Evolutionary conservation across 2,329 filamentous ascomycete species (phyloP).

Genomic region (Botrytis squamosa): DNA sequence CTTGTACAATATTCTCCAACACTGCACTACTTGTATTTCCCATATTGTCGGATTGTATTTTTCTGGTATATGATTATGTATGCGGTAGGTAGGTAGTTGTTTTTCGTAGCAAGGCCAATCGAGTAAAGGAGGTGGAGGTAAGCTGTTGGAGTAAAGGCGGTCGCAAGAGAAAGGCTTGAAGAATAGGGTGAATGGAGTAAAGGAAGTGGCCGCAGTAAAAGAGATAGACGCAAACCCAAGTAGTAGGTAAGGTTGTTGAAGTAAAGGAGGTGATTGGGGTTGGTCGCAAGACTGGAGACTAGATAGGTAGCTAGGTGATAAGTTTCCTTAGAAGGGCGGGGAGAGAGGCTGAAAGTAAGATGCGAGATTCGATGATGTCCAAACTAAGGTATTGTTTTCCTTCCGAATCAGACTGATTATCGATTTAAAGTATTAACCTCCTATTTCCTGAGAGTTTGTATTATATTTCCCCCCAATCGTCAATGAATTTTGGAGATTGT

Average conservation of each 20-base stretch:
- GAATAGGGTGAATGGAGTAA: background rate
- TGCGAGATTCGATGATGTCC: background rate
- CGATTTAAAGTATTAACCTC: background rate
- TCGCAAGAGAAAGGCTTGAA: background rate
- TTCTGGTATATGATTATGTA: slow-evolving; percentile 24
- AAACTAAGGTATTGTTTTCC: background rate
- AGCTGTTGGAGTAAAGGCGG: background rate
- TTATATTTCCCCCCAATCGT: background rate
- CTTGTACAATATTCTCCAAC: slow-evolving; percentile 93
- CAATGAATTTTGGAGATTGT: background rate
- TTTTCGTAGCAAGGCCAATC: slow-evolving; percentile 7
- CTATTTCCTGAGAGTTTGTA: background rate
- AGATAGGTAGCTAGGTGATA: slow-evolving; percentile 10
- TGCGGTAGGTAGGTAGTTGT: slow-evolving; percentile 1
- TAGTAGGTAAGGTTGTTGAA: slow-evolving; percentile 10
- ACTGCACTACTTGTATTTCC: slow-evolving; percentile 71
- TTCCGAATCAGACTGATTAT: background rate
- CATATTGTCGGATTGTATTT: slow-evolving; percentile 46
- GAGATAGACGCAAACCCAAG: background rate
- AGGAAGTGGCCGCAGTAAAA: background rate
- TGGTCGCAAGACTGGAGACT: background rate
- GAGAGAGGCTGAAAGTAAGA: slow-evolving; percentile 1
- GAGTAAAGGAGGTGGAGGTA: background rate
- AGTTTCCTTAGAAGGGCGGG: slow-evolving; percentile 6
- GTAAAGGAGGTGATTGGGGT: background rate